phyloP scores from a whole-genome alignment of 2,329 filamentous ascomycete genomes.

The Diaporthe sp. region DNA sequence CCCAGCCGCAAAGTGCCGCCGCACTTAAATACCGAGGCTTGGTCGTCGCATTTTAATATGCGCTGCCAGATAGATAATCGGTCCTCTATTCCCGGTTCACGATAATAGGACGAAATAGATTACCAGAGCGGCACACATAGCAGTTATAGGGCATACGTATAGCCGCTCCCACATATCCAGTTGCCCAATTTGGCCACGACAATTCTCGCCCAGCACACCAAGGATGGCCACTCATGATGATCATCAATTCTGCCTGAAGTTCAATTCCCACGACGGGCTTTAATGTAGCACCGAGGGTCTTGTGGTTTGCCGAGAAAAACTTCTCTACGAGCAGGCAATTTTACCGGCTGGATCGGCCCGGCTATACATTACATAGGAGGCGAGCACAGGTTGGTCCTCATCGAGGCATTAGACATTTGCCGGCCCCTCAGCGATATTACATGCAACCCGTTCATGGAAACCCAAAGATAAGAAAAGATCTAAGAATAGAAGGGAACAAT shows the following conservation, averaged over 20 bases:
- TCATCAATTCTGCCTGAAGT: constrained; percentile 21
- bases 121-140: neutral
- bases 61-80: neutral
- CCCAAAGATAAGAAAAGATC: neutral
- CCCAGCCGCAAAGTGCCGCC: neutral
- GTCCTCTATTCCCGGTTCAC: neutral
- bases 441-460: neutral
- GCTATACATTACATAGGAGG: neutral
- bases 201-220: neutral
- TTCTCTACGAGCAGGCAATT: neutral
- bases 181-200: too few relatives aligned
- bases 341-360: neutral
- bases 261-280: neutral
- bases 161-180: neutral
- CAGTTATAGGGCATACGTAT: neutral
- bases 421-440: neutral
- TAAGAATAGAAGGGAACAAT: neutral
- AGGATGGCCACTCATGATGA: neutral
- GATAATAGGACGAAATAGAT: neutral
- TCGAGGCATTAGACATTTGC: neutral
- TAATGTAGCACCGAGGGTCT: neutral
- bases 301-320: neutral
- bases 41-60: neutral
- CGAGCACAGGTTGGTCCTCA: neutral
- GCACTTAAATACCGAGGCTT: neutral